A percentile compares a stretch with the other conserved stretches of the same genome.
These are phyloP conservation scores for Phalaenopsis equestris DNA, from an alignment of 106 monocot genomes.

Conservation along the genomic window DNA sequence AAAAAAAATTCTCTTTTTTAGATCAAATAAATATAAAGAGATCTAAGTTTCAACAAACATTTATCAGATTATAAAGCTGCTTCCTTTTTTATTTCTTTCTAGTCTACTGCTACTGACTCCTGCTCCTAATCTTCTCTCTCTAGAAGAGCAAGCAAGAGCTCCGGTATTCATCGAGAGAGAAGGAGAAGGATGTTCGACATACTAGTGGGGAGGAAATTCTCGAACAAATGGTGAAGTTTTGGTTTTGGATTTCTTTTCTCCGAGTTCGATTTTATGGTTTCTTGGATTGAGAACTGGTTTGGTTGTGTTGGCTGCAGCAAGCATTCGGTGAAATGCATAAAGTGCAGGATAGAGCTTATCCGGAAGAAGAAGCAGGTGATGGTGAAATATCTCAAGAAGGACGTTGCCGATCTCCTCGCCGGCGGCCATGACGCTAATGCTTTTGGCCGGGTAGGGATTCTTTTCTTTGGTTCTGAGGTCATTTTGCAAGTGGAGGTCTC, in stretches of 20 bases:
- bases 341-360: slow-evolving; percentile 31
- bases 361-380: slow-evolving; percentile 66
- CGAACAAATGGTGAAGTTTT: slow-evolving; percentile 47
- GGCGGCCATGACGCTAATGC: slow-evolving; percentile 42
- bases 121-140: too few relatives aligned
- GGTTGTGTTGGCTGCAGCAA: slow-evolving; percentile 41
- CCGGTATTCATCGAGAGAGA: not conserved
- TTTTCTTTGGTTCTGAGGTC: not conserved
- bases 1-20: too few relatives aligned
- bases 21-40: too few relatives aligned
- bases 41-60: too few relatives aligned
- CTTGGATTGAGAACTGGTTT: not conserved
- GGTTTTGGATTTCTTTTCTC: not conserved
- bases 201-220: slow-evolving; percentile 65
- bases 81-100: too few relatives aligned
- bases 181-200: slow-evolving; percentile 50
- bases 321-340: slow-evolving; percentile 55
- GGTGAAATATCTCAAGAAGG: slow-evolving; percentile 57
- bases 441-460: slow-evolving; percentile 45
- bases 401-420: slow-evolving; percentile 70
- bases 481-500: not conserved
- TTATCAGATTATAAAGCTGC: too few relatives aligned
- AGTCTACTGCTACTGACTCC: too few relatives aligned
- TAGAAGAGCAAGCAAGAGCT: too few relatives aligned
- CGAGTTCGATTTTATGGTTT: not conserved